A percentile compares a stretch with the other conserved stretches of the same genome.
phyloP scores from a whole-genome alignment of 805 yeast species.

The Lachancea nothofagi region DNA sequence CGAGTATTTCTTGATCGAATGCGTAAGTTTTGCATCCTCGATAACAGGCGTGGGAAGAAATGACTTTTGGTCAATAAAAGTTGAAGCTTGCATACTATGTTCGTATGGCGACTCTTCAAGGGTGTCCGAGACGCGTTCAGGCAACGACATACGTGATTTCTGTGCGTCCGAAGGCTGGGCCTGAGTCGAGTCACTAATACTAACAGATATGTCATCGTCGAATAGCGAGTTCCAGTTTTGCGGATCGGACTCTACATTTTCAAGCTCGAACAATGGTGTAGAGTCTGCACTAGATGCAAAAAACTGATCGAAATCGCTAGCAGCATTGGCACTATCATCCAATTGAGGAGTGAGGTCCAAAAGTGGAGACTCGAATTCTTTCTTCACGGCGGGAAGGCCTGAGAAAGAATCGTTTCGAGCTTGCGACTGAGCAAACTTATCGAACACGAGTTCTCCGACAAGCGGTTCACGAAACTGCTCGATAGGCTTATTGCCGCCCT shows the following conservation, averaged over 20 bases:
- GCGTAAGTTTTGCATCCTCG: conserved; percentile 23
- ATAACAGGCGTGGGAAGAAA: conserved; percentile 33
- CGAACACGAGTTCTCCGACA: conserved; percentile 26
- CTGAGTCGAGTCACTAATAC: conserved; percentile 32
- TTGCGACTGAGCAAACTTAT: conserved; percentile 16
- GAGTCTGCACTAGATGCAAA: conserved; percentile 41
- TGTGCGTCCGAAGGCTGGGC: conserved; percentile 13
- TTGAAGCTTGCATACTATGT: too few relatives aligned
- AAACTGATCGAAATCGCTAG: conserved; percentile 61
- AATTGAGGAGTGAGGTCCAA: conserved; percentile 2
- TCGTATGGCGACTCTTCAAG: conserved; percentile 5
- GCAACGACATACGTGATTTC: not conserved
- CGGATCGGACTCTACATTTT: conserved; percentile 25
- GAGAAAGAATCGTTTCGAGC: conserved; percentile 14
- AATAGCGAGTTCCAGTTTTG: conserved; percentile 63
- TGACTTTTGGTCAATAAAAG: conserved; percentile 15
- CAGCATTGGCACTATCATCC: conserved; percentile 33
- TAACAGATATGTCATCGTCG: conserved; percentile 38
- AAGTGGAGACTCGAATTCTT: conserved; percentile 7
- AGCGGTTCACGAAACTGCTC: conserved; percentile 12
- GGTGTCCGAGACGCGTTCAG: conserved; percentile 4
- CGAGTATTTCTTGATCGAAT: conserved; percentile 2
- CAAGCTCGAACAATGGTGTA: conserved; percentile 53
- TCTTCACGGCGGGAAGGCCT: conserved; percentile 3
- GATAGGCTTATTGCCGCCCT: not conserved